Conservation (phyloP, 2,329 filamentous ascomycete species). For the Spiromastix sp. region DNA sequence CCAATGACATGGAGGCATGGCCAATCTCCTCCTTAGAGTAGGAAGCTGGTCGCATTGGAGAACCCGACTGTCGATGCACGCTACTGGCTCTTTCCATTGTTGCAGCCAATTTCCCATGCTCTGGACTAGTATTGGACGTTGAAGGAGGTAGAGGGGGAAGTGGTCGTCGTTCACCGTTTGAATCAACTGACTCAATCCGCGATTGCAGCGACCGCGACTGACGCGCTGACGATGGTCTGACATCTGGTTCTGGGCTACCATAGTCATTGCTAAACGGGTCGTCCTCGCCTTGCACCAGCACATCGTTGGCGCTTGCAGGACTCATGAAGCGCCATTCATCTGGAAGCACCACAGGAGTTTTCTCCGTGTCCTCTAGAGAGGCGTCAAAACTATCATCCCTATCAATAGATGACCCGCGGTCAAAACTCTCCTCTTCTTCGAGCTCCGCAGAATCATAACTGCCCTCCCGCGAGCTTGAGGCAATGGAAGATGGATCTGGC, state of each 20-base stretch:
- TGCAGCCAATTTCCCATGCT: conserved; percentile 53
- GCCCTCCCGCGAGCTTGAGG: conserved; percentile 80
- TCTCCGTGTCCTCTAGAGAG: conserved; percentile 88
- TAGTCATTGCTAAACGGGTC: conserved; percentile 56
- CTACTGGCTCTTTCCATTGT: conserved; percentile 62
- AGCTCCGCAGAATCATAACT: conserved; percentile 78
- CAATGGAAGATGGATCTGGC: conserved; percentile 85
- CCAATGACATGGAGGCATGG: conserved; percentile 67
- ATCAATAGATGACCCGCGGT: conserved; percentile 48
- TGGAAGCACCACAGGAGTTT: conserved; percentile 93
- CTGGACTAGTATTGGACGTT: conserved; percentile 21
- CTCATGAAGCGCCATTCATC: conserved; percentile 86
- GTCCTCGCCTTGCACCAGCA: conserved; percentile 45
- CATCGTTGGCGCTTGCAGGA: conserved; percentile 50
- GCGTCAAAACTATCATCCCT: conserved; percentile 90
- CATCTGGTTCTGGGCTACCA: conserved; percentile 55
- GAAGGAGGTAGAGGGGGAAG: conserved; percentile 69
- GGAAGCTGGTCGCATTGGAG: conserved; percentile 57
- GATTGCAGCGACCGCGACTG: conserved; percentile 31
- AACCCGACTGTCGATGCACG: conserved; percentile 58
- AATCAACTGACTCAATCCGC: conserved; percentile 63
- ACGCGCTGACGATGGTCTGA: conserved; percentile 38
- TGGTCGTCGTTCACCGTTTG: conserved; percentile 72
- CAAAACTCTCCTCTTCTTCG: conserved; percentile 56
- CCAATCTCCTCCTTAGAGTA: conserved; percentile 67